Conservation (phyloP, 805 yeast genomes). For the Yamadazyma sp. region DNA sequence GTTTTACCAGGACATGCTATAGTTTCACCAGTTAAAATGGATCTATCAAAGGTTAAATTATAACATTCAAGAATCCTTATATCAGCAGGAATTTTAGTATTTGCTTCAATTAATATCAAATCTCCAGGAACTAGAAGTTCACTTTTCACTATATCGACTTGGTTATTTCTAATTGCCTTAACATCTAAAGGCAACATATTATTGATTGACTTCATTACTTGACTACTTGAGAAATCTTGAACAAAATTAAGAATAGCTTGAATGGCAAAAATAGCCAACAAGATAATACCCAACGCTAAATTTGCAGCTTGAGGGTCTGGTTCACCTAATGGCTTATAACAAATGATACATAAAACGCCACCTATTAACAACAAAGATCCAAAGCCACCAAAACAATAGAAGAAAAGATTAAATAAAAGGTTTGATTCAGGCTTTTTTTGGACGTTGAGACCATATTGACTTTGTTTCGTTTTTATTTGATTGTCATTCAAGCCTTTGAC, state of each 20-base stretch:
- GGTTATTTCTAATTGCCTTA: conserved; percentile 35
- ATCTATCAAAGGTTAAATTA: conserved; percentile 42
- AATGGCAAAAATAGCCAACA: conserved; percentile 35
- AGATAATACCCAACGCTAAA: conserved; percentile 39
- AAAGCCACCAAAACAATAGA: conserved; percentile 48
- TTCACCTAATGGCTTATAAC: conserved; percentile 48
- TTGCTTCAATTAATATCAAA: conserved; percentile 32
- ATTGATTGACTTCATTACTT: conserved; percentile 47
- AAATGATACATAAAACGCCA: conserved; percentile 39
- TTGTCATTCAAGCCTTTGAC: conserved; percentile 20
- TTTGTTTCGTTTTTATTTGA: conserved; percentile 12
- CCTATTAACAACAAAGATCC: conserved; percentile 40
- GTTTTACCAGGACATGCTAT: conserved; percentile 33
- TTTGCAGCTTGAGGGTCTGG: conserved; percentile 46
- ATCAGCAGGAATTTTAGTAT: conserved; percentile 47
- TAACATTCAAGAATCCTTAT: conserved; percentile 37
- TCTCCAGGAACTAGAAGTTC: conserved; percentile 46
- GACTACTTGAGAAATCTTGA: conserved; percentile 46
- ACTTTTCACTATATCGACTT: conserved; percentile 23
- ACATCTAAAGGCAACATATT: conserved; percentile 40
- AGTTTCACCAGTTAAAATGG: conserved; percentile 50
- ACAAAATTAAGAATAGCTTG: conserved; percentile 45
- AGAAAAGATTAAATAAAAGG: conserved; percentile 27
- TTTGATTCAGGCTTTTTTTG: conserved; percentile 36
- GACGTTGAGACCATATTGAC: conserved; percentile 31